A percentile compares a stretch with the other conserved stretches of the same genome.
phyloP scores from a whole-genome alignment of 164 flowering plant genomes.

The Saururus chinensis region DNA sequence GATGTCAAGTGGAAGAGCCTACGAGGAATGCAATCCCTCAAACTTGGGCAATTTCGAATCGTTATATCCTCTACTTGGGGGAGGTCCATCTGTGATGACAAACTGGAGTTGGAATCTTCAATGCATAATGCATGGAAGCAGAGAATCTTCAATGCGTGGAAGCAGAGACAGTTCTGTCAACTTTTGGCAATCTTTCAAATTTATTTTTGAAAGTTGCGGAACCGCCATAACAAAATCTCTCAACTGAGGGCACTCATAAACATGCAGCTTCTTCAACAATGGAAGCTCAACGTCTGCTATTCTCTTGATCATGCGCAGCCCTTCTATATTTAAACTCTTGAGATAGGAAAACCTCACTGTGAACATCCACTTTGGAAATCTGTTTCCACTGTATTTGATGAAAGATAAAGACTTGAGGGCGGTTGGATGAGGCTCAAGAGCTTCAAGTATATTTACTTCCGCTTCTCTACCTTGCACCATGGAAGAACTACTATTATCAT shows the following conservation, averaged over 20 bases:
- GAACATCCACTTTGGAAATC: constrained; percentile 20
- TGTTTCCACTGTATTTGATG: constrained; percentile 9
- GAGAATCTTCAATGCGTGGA: too few species aligned
- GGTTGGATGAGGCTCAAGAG: constrained; percentile 13
- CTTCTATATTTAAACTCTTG: not conserved
- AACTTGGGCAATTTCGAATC: too few species aligned
- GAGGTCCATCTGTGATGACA: too few species aligned
- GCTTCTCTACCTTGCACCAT: not conserved
- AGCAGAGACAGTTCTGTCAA: too few species aligned
- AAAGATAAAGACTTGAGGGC: constrained; percentile 7
- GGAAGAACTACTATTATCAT: too few species aligned
- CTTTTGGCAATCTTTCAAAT: not conserved
- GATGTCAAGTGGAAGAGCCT: too few species aligned
- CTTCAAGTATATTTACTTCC: constrained; percentile 13
- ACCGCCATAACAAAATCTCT: constrained; percentile 5
- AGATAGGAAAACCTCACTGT: constrained; percentile 20
- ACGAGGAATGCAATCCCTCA: too few species aligned
- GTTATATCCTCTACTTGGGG: too few species aligned
- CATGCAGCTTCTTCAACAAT: constrained; percentile 5
- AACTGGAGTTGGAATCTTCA: too few species aligned
- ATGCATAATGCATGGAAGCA: too few species aligned
- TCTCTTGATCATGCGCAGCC: constrained; percentile 7
- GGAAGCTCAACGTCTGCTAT: constrained; percentile 22
- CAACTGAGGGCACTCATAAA: constrained; percentile 2
- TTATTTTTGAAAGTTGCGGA: constrained; percentile 12